Conservation (phyloP, 2,329 filamentous ascomycete genomes). For the Phoma sp. region DNA sequence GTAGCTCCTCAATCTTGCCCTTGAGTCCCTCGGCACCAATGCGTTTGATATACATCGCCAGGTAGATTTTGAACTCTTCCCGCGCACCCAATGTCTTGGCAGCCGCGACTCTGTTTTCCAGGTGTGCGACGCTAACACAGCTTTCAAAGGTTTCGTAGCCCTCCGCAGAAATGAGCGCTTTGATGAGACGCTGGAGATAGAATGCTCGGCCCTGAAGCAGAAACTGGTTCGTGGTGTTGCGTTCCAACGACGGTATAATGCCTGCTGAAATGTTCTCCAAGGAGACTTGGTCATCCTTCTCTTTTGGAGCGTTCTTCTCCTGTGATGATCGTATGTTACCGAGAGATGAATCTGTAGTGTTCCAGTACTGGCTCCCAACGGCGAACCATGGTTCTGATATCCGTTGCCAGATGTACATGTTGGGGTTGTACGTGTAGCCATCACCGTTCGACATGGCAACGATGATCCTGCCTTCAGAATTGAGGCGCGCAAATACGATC, state of each 20-base stretch:
- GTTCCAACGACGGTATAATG: constrained; percentile 90
- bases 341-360: constrained; percentile 90
- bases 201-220: constrained; percentile 91
- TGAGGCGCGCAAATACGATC: constrained; percentile 89
- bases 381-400: constrained; percentile 99
- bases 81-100: constrained; percentile 82
- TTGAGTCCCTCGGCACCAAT: constrained; percentile 87
- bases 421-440: constrained; percentile 85
- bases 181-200: constrained; percentile 89
- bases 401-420: constrained; percentile 90
- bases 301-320: constrained; percentile 35
- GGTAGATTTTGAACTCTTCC: constrained; percentile 91
- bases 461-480: constrained; percentile 82
- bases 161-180: constrained; percentile 83
- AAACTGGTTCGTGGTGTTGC: constrained; percentile 92
- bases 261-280: constrained; percentile 78
- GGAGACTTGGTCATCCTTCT: constrained; percentile 56
- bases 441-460: constrained; percentile 95
- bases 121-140: constrained; percentile 87
- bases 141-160: constrained; percentile 93
- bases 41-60: constrained; percentile 98
- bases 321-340: constrained; percentile 75
- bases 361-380: constrained; percentile 98
- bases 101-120: constrained; percentile 93
- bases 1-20: constrained; percentile 89